These are phyloP conservation scores for Liriodendron chinense DNA, from an alignment of 164 flowering plant species.

Conservation along the genomic window DNA sequence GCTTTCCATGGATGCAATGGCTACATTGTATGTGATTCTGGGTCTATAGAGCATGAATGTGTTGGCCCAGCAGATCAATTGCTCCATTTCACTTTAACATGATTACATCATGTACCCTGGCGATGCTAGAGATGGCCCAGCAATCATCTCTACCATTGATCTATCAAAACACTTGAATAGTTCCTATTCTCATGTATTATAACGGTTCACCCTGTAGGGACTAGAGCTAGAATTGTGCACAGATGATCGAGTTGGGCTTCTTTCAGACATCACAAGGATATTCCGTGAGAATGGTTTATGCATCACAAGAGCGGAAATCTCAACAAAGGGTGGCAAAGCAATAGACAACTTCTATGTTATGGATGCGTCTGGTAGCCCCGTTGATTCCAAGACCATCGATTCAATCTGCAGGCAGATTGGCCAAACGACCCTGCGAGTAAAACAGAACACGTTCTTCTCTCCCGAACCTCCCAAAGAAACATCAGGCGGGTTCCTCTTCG, in stretches of 20 bases:
- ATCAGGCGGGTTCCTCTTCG: constrained; percentile 50
- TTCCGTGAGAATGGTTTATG: constrained; percentile 80
- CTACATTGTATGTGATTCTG: no score
- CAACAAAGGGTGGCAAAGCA: constrained; percentile 69
- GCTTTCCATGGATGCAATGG: no score
- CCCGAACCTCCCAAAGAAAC: constrained; percentile 44
- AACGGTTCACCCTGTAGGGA: constrained; percentile 42
- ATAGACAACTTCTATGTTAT: constrained; percentile 70
- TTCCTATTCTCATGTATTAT: not conserved
- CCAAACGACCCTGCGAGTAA: constrained; percentile 48
- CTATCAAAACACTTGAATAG: no score
- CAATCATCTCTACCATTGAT: no score
- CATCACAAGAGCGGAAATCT: constrained; percentile 73
- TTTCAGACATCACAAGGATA: constrained; percentile 76
- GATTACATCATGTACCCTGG: no score
- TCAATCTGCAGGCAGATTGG: constrained; percentile 68
- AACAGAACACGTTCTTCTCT: constrained; percentile 27
- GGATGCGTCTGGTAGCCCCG: constrained; percentile 71
- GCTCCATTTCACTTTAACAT: no score
- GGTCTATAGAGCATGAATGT: no score
- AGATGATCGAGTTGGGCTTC: constrained; percentile 51
- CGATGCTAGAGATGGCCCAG: no score
- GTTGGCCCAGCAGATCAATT: no score
- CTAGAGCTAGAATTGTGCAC: constrained; percentile 69
- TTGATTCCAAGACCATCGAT: constrained; percentile 62